Percentiles rank a stretch among this genome's conserved stretches.
phyloP scores from a whole-genome alignment of 768 basidiomycete genomes.

The Ramaria sp. region DNA sequence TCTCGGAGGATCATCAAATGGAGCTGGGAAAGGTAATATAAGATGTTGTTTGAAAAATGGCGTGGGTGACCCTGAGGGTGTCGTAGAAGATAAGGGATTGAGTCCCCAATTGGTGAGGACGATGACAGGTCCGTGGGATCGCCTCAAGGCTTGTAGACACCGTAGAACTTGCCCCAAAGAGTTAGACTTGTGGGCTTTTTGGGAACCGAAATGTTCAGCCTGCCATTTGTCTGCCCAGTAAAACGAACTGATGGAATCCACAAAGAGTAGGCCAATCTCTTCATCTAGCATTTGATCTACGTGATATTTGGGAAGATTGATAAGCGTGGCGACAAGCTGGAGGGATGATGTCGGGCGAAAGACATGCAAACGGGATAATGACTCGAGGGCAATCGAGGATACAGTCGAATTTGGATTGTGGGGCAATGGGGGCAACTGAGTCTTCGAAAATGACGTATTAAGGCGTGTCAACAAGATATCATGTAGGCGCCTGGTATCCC shows the following conservation, averaged over 20 bases:
- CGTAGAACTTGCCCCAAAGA: constrained; percentile 36
- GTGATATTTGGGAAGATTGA: constrained; percentile 46
- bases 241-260: constrained; percentile 70
- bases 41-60: constrained; percentile 44
- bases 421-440: not conserved
- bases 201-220: constrained; percentile 29
- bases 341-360: constrained; percentile 57
- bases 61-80: constrained; percentile 8
- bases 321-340: constrained; percentile 60
- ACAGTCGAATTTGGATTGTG: constrained; percentile 6
- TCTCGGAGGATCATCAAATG: constrained; percentile 15
- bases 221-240: constrained; percentile 69
- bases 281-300: constrained; percentile 32
- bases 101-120: constrained; percentile 58
- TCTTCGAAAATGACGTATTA: constrained; percentile 7
- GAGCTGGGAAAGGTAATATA: constrained; percentile 28
- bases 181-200: constrained; percentile 13
- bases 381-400: constrained; percentile 20
- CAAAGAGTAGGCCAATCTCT: constrained; percentile 53
- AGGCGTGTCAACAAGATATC: constrained; percentile 41
- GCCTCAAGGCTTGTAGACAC: constrained; percentile 37
- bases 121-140: constrained; percentile 37
- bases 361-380: constrained; percentile 49
- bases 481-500: constrained; percentile 45
- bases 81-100: constrained; percentile 16